phyloP scores from a whole-genome alignment of 768 basidiomycete genomes.

The Termitomyces sp. region DNA sequence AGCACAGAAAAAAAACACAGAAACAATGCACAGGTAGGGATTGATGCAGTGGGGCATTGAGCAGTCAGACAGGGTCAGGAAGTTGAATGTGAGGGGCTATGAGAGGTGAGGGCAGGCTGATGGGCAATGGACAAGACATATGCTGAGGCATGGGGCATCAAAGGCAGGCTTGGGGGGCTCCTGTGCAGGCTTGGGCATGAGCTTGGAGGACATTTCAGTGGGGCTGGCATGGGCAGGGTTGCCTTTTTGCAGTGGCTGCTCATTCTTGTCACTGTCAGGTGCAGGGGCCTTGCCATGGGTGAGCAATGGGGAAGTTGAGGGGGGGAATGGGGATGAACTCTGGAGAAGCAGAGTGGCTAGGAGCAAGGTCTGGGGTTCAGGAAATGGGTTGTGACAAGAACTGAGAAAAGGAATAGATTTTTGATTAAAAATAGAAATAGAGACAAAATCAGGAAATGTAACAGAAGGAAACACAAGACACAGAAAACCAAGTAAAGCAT shows the following conservation, averaged over 20 bases:
- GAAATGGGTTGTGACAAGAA: too few species aligned
- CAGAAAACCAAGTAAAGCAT: too few species aligned
- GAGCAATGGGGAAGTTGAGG: too few species aligned
- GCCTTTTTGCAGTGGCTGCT: slow-evolving; percentile 11
- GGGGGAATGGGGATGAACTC: too few species aligned
- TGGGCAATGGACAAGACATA: slow-evolving; percentile 27
- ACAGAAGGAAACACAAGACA: too few species aligned
- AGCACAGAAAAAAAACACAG: not conserved
- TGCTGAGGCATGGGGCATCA: slow-evolving; percentile 24
- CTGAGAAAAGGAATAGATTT: too few species aligned
- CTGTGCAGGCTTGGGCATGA: slow-evolving; percentile 1
- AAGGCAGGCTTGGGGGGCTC: slow-evolving; percentile 9
- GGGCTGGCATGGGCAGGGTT: not conserved
- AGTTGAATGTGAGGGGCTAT: slow-evolving; percentile 6
- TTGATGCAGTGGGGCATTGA: slow-evolving; percentile 53
- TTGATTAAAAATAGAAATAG: too few species aligned
- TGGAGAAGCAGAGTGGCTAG: too few species aligned
- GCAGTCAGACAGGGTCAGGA: slow-evolving; percentile 15
- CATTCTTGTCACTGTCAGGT: slow-evolving; percentile 12
- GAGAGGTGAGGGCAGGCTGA: too few species aligned
- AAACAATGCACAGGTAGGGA: slow-evolving; percentile 21
- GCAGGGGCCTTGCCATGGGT: not conserved
- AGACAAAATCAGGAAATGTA: too few species aligned
- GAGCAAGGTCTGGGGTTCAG: too few species aligned
- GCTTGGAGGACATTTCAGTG: slow-evolving; percentile 10